Percentiles rank a stretch among this genome's conserved stretches.
Evolutionary conservation across 2,329 filamentous ascomycete genomes (phyloP).

Genomic region (Pseudopyrenochaeta lycopersici): DNA sequence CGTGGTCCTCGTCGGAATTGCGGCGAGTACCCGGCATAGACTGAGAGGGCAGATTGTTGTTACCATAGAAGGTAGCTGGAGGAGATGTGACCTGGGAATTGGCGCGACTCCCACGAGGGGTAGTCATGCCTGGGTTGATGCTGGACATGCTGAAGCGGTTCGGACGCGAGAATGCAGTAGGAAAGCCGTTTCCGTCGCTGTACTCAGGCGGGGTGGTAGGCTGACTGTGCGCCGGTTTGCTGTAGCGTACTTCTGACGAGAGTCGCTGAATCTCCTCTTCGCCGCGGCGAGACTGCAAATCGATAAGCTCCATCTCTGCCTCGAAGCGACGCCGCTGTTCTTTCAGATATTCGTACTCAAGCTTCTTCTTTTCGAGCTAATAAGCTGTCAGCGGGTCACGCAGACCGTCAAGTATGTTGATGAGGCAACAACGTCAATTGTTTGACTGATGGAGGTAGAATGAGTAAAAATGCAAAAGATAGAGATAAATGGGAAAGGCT

Average conservation of each 20-base stretch:
- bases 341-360: slow-evolving; percentile 89
- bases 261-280: slow-evolving; percentile 86
- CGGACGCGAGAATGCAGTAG: slow-evolving; percentile 80
- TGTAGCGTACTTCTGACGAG: slow-evolving; percentile 77
- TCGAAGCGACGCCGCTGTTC: slow-evolving; percentile 91
- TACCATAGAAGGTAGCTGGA: slow-evolving; percentile 54
- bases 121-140: slow-evolving; percentile 69
- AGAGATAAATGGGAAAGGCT: slow-evolving; percentile 9
- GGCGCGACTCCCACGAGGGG: slow-evolving; percentile 75
- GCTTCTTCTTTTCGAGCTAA: slow-evolving; percentile 91
- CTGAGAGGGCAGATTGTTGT: slow-evolving; percentile 77
- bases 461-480: slow-evolving; percentile 23
- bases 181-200: slow-evolving; percentile 79
- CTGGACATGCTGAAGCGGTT: slow-evolving; percentile 91
- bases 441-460: slow-evolving; percentile 5
- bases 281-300: slow-evolving; percentile 83
- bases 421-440: slow-evolving; percentile 23
- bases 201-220: slow-evolving; percentile 97
- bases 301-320: slow-evolving; percentile 88
- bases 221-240: slow-evolving; percentile 79
- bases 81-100: slow-evolving; percentile 85
- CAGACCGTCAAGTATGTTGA: slow-evolving; percentile 18
- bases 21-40: slow-evolving; percentile 87
- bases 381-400: slow-evolving; percentile 38
- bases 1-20: slow-evolving; percentile 87